Percentiles rank a stretch among this genome's conserved stretches.
phyloP scores from a whole-genome alignment of 2,329 filamentous ascomycete genomes.

The Claviceps monticola region DNA sequence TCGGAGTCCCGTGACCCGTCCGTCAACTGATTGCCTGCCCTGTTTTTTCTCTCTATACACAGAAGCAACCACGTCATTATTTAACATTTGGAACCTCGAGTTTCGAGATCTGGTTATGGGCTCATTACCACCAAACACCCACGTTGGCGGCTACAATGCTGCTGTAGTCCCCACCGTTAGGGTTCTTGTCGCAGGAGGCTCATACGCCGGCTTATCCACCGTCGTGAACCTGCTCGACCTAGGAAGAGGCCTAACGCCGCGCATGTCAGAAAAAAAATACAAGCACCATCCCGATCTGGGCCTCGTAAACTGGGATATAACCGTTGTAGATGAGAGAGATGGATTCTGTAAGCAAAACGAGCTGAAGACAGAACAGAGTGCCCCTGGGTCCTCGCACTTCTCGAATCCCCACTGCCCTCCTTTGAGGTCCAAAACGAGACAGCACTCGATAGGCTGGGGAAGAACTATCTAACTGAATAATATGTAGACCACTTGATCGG shows the following conservation, averaged over 20 bases:
- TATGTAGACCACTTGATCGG: slow-evolving; percentile 58
- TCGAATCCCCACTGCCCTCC: neutral
- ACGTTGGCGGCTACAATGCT: neutral
- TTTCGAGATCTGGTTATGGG: slow-evolving; percentile 11
- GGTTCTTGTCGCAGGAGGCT: slow-evolving; percentile 56
- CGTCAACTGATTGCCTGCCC: too few relatives aligned
- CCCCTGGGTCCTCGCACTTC: neutral
- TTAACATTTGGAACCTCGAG: neutral
- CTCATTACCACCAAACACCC: slow-evolving; percentile 13
- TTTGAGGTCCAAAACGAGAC: neutral
- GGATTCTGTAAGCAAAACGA: slow-evolving; percentile 52
- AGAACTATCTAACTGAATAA: neutral
- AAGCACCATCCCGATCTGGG: slow-evolving; percentile 26
- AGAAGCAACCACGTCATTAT: neutral
- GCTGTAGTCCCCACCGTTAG: slow-evolving; percentile 25
- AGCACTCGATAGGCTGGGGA: neutral
- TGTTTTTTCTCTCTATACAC: too few relatives aligned
- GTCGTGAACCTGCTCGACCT: slow-evolving; percentile 55
- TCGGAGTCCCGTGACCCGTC: too few relatives aligned
- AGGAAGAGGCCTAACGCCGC: slow-evolving; percentile 39
- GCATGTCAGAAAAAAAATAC: slow-evolving; percentile 25
- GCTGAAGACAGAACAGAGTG: neutral
- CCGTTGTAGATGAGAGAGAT: slow-evolving; percentile 65
- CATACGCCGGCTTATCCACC: slow-evolving; percentile 56
- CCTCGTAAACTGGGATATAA: slow-evolving; percentile 50